These are phyloP conservation scores for Persicaria maculosa DNA, from an alignment of 148 eudicot genomes.

Conservation along the genomic window DNA sequence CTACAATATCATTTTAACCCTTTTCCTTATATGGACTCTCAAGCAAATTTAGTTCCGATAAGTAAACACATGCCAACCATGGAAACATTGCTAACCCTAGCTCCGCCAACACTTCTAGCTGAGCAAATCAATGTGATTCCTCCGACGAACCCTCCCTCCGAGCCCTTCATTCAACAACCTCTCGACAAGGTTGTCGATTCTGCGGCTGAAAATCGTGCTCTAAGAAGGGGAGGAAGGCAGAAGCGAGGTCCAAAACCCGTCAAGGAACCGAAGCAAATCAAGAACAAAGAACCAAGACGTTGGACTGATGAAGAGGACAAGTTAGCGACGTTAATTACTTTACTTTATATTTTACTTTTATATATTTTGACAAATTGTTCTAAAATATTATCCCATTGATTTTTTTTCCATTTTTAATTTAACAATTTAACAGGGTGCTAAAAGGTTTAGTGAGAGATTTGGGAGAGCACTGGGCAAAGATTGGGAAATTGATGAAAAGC, in stretches of 20 bases:
- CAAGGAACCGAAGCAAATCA: not conserved
- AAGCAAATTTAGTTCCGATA: not conserved
- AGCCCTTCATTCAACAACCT: not conserved
- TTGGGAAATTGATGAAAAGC: constrained; percentile 16
- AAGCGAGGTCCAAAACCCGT: not conserved
- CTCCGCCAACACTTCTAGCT: not conserved
- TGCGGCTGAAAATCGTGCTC: not conserved
- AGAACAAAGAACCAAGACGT: not conserved
- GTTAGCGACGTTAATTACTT: not conserved
- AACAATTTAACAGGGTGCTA: not conserved
- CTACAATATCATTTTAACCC: not conserved
- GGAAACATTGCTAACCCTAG: constrained; percentile 5
- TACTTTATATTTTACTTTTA: not conserved
- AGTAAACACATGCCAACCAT: not conserved
- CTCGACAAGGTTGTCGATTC: not conserved
- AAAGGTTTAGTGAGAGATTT: not conserved
- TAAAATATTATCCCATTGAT: not conserved
- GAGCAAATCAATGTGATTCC: not conserved
- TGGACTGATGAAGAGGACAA: constrained; percentile 10
- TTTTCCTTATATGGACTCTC: not conserved
- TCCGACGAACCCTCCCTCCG: not conserved
- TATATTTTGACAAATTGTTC: not conserved
- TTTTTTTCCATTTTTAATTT: not conserved
- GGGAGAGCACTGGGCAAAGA: constrained; percentile 16
- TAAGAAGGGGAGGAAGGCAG: not conserved